A percentile compares a stretch with the other conserved stretches of the same genome.
Conservation (phyloP, 352 stramenopile species). For the Poterioochromonas sp. region DNA sequence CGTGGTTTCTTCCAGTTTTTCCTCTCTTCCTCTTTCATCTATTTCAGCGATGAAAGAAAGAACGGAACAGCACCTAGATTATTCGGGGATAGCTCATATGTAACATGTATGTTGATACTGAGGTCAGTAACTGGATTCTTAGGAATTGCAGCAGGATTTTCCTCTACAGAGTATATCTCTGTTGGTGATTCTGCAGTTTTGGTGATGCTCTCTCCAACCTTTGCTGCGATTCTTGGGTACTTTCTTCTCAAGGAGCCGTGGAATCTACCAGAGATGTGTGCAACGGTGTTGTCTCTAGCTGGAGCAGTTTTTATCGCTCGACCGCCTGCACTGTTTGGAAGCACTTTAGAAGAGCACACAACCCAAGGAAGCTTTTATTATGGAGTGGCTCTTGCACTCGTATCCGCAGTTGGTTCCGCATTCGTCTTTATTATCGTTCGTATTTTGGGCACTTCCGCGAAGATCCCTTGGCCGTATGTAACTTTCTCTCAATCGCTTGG, state of each 20-base stretch:
- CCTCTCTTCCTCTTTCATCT: background rate
- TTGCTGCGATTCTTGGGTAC: background rate
- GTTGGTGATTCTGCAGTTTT: slow-evolving; percentile 17
- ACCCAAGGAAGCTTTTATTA: background rate
- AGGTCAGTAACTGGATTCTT: background rate
- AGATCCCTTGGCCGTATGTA: slow-evolving; percentile 23
- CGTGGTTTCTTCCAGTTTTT: background rate
- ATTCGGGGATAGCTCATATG: slow-evolving; percentile 8
- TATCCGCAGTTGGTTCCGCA: background rate
- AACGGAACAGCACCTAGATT: too few relatives aligned
- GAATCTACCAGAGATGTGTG: background rate
- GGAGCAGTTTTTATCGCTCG: background rate
- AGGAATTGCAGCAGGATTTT: background rate
- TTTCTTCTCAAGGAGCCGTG: background rate
- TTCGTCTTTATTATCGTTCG: background rate
- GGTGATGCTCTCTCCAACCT: background rate
- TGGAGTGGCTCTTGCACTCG: background rate
- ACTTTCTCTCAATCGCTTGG: background rate
- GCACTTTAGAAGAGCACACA: background rate
- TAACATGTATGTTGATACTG: background rate
- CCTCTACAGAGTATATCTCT: slow-evolving; percentile 1
- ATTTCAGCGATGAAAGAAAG: too few relatives aligned
- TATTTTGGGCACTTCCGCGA: slow-evolving; percentile 7
- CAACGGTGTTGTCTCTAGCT: background rate
- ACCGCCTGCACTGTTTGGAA: slow-evolving; percentile 1